A percentile compares a stretch with the other conserved stretches of the same genome.
Evolutionary conservation across 106 monocot species (phyloP).

Genomic region (Ottelia alismoides): DNA sequence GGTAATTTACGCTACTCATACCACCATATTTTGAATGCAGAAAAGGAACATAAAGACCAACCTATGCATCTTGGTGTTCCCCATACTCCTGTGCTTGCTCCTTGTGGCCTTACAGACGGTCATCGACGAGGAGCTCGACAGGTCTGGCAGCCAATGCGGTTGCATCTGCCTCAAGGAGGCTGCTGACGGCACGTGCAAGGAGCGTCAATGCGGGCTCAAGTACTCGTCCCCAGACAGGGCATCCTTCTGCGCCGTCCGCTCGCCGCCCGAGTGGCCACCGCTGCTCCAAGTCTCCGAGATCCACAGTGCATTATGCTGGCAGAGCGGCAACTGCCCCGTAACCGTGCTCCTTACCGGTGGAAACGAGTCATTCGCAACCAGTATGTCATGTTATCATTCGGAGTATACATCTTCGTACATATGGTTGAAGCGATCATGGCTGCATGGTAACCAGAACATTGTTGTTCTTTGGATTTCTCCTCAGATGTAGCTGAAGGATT

Average conservation of each 20-base stretch:
- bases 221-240: slow-evolving; percentile 13
- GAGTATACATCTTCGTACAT: not conserved
- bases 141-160: slow-evolving; percentile 4
- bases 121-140: slow-evolving; percentile 3
- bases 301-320: slow-evolving; percentile 9
- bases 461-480: no score
- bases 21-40: slow-evolving; percentile 15
- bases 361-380: slow-evolving; percentile 21
- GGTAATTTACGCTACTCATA: no score
- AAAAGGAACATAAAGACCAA: slow-evolving; percentile 19
- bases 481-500: slow-evolving; percentile 16
- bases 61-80: slow-evolving; percentile 13
- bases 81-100: slow-evolving; percentile 23
- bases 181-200: slow-evolving; percentile 6
- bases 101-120: slow-evolving; percentile 16
- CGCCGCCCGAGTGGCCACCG: slow-evolving; percentile 26
- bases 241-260: slow-evolving; percentile 8
- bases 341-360: slow-evolving; percentile 30
- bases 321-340: slow-evolving; percentile 11
- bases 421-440: no score
- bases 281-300: slow-evolving; percentile 32
- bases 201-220: slow-evolving; percentile 18
- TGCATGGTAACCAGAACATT: no score
- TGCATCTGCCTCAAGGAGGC: slow-evolving; percentile 9
- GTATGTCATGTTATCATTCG: slow-evolving; percentile 10